Evolutionary conservation across 2,329 filamentous ascomycete species (phyloP).

Genomic region (Neopestalotiopsis rosae): DNA sequence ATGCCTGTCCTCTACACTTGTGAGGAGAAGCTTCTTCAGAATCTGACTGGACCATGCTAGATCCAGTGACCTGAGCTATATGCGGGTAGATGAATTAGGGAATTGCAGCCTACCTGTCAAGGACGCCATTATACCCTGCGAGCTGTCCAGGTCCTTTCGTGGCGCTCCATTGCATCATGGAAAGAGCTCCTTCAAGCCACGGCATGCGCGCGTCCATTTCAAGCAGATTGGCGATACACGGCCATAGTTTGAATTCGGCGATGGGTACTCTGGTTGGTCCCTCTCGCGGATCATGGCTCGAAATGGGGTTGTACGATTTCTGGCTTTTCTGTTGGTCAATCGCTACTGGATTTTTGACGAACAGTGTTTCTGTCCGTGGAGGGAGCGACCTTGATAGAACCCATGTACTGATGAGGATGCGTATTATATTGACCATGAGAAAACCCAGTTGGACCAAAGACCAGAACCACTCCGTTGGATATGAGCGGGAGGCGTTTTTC

Average conservation of each 20-base stretch:
- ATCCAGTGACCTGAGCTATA: constrained; percentile 52
- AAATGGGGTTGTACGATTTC: constrained; percentile 27
- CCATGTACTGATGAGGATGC: constrained; percentile 68
- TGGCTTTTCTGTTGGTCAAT: constrained; percentile 29
- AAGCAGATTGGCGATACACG: constrained; percentile 73
- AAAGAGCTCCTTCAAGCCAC: constrained; percentile 80
- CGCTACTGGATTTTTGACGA: constrained; percentile 29
- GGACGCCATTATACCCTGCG: constrained; percentile 74
- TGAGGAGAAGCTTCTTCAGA: constrained; percentile 26
- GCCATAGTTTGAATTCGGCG: constrained; percentile 78
- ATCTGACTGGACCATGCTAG: constrained; percentile 42
- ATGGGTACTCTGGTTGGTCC: constrained; percentile 62
- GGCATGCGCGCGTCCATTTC: constrained; percentile 85
- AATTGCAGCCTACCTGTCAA: constrained; percentile 81
- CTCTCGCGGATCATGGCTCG: constrained; percentile 24
- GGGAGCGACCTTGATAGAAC: constrained; percentile 72
- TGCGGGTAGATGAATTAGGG: constrained; percentile 45
- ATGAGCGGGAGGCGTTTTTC: constrained; percentile 37
- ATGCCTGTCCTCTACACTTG: constrained; percentile 25
- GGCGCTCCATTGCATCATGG: constrained; percentile 76
- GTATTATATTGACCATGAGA: constrained; percentile 65
- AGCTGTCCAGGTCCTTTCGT: constrained; percentile 77
- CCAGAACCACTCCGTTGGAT: constrained; percentile 58
- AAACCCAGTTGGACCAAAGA: constrained; percentile 60
- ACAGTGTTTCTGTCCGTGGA: constrained; percentile 44